Evolutionary conservation across 1,284 basidiomycete species (phyloP).

Genomic region (Agroathelia rolfsii): DNA sequence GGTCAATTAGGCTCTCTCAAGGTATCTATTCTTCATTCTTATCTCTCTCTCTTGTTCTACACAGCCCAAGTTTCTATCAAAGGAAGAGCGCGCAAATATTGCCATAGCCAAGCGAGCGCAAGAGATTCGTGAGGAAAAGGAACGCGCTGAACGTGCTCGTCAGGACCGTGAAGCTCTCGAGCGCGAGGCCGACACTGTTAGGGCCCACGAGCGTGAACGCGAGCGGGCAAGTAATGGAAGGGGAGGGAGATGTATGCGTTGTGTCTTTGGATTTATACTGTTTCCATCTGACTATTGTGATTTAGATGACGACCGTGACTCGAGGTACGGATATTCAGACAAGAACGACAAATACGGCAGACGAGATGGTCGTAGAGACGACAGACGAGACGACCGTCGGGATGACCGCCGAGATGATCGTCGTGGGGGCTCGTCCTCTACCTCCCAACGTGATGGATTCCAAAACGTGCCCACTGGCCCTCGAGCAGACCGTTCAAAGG

Average conservation of each 20-base stretch:
- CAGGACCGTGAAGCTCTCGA: constrained; percentile 63
- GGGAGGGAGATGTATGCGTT: constrained; percentile 31
- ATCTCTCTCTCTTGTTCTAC: constrained; percentile 5
- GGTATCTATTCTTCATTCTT: constrained; percentile 6
- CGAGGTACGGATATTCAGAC: constrained; percentile 41
- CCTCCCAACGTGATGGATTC: constrained; percentile 31
- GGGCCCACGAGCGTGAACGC: constrained; percentile 37
- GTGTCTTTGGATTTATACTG: constrained; percentile 8
- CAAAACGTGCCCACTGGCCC: constrained; percentile 77
- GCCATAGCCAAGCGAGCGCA: constrained; percentile 80
- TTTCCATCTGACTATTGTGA: constrained; percentile 14
- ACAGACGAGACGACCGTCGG: no score
- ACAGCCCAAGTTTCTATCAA: constrained; percentile 84
- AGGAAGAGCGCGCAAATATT: constrained; percentile 79
- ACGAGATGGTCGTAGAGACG: constrained; percentile 24
- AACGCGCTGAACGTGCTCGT: constrained; percentile 46
- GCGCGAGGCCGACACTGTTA: constrained; percentile 61
- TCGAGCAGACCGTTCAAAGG: constrained; percentile 57
- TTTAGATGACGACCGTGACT: constrained; percentile 52
- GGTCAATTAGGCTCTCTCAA: constrained; percentile 28
- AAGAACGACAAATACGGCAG: constrained; percentile 32
- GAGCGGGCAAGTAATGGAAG: constrained; percentile 27
- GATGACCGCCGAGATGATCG: constrained; percentile 21
- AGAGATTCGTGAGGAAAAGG: constrained; percentile 64
- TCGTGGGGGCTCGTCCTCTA: constrained; percentile 23